These are phyloP conservation scores for Casuarina equisetifolia DNA, from an alignment of 306 rosid genomes.

Conservation along the genomic window DNA sequence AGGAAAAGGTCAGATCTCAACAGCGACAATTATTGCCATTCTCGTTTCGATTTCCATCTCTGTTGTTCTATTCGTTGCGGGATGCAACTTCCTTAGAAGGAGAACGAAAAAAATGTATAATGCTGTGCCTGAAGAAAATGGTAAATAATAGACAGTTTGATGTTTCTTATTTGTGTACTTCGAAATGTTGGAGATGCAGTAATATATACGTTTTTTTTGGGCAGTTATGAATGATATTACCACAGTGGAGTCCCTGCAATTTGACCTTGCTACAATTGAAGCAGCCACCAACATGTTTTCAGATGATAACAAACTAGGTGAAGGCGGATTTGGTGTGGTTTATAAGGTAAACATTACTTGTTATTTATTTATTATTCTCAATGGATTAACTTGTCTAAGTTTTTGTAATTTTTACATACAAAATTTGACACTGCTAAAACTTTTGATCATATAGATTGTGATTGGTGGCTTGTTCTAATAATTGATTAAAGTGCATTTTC, in stretches of 20 bases:
- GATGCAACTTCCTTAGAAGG: not conserved
- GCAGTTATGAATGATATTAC: not conserved
- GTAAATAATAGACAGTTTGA: not conserved
- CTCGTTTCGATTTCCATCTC: not conserved
- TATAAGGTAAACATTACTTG: conserved; percentile 16
- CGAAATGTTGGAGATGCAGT: not conserved
- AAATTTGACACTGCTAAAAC: too few species aligned
- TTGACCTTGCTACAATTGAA: conserved; percentile 12
- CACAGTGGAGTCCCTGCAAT: conserved; percentile 7
- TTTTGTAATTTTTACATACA: too few species aligned
- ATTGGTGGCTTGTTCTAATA: too few species aligned
- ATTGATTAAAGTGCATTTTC: not conserved
- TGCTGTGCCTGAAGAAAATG: not conserved
- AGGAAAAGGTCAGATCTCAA: not conserved
- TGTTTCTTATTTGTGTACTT: not conserved
- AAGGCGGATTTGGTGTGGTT: conserved; percentile 38
- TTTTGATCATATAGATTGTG: too few species aligned
- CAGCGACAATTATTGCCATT: not conserved
- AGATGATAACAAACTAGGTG: conserved; percentile 13
- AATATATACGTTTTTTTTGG: not conserved
- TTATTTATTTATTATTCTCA: too few species aligned
- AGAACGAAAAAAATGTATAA: not conserved
- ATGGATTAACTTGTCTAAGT: too few species aligned
- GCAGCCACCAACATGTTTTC: conserved; percentile 32
- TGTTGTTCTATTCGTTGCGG: not conserved